Percentiles rank a stretch among this genome's conserved stretches.
These are phyloP conservation scores for Lagenaria siceraria DNA, from an alignment of 306 rosid genomes.

Conservation along the genomic window DNA sequence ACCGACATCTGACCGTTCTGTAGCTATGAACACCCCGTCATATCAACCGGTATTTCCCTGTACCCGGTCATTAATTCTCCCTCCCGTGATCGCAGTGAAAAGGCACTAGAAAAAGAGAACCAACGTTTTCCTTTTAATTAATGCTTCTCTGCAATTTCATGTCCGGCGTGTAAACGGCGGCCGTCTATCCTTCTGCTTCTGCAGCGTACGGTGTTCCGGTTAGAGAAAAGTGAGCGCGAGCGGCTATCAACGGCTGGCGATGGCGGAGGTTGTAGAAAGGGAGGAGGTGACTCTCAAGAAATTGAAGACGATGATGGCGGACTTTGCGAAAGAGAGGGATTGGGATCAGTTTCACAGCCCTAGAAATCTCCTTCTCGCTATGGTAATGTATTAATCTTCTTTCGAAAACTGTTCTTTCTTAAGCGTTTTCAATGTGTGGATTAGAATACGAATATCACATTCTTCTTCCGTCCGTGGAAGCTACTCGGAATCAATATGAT, in stretches of 20 bases:
- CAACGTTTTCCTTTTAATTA: background rate
- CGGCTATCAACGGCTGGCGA: background rate
- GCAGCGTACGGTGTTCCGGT: background rate
- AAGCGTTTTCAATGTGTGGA: background rate
- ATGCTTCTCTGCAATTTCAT: background rate
- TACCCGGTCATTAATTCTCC: background rate
- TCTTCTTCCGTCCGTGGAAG: background rate
- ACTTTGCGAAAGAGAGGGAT: conserved; percentile 10
- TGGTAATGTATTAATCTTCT: background rate
- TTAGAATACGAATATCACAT: background rate
- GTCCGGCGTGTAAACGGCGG: background rate
- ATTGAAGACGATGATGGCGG: conserved; percentile 11
- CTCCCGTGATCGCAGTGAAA: background rate
- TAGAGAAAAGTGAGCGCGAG: background rate
- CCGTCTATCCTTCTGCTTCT: background rate
- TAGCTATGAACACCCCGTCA: background rate
- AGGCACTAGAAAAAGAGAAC: background rate
- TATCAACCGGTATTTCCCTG: conserved; percentile 1
- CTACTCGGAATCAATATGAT: background rate
- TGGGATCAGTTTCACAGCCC: conserved; percentile 16
- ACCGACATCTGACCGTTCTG: background rate
- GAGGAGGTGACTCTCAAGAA: conserved; percentile 5
- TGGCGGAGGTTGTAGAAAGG: background rate
- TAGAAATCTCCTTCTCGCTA: conserved; percentile 12
- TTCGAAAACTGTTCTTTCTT: background rate